Base-by-base conservation (phyloP, 2,329 filamentous ascomycete species). In the Neopestalotiopsis sp. region DNA sequence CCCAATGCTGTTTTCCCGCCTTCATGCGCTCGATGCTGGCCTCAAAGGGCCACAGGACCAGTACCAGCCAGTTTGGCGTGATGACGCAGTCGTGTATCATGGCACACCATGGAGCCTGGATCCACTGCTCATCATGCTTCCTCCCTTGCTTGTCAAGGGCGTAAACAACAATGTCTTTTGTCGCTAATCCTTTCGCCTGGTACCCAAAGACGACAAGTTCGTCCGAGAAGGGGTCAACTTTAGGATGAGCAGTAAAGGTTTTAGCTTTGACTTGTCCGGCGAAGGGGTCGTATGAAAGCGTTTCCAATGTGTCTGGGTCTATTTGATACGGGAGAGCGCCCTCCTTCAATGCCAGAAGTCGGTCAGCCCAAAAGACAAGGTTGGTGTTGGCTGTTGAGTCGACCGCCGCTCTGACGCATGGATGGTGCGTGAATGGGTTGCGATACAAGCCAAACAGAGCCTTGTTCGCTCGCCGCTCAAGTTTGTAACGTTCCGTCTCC, bases 361-460 rank as follows among this genome's bases (percentile, higher is more conserved):
- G 78, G 0, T 82, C 82, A 14, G 81, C 77, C 79, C 82, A 87
- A 68, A 79, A 82, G 1, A 86, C 73, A 2, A 87, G 74, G 68
- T 87, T 87, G 0, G 85, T 87, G 68, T 87, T 87, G 4, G 84
- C 80, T 0, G 81, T 81, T 4, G 70, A 77, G 20, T 79, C 73
- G 3, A 80, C 76, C 2, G 77, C 78, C 59, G 79, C 79, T 20
- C 73, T 71, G 4, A 76, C 75, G 49, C 74, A 77, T 1, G 77
- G 76, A 66, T 78, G 73, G 28, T 75, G 74, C 2, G 78, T 79
- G 67, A 71, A 79, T 30, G 73, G 76, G 65, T 80, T 81, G 13
- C 78, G 75, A 65, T 80, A 81, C 62, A 78, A 76, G 0, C 80
- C 80, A 71, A 74, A 70, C 5, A 82, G 69, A 0, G 78, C 74